These are phyloP conservation scores for Microbotryomycetes sp. DNA, from an alignment of 1,284 basidiomycete genomes.

Conservation along the genomic window DNA sequence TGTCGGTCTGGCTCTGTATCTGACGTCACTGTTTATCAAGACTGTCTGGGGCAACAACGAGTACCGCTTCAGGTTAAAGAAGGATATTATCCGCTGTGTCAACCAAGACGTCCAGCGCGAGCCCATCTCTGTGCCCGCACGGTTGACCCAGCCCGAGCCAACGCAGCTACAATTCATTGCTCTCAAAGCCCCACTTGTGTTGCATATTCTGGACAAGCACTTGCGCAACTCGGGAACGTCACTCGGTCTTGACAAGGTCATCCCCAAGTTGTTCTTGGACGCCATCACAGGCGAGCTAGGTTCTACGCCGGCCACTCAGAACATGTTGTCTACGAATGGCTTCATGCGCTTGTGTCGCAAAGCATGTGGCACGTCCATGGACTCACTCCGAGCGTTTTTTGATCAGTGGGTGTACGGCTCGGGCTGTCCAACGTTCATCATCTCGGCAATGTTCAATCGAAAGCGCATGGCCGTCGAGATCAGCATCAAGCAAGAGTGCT, in stretches of 20 bases:
- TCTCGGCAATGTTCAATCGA: conserved; percentile 86
- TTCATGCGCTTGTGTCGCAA: conserved; percentile 91
- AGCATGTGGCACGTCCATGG: conserved; percentile 52
- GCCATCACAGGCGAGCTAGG: conserved; percentile 82
- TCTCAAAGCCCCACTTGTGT: conserved; percentile 86
- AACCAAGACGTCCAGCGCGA: conserved; percentile 81
- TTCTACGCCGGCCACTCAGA: conserved; percentile 42
- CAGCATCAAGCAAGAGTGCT: conserved; percentile 79
- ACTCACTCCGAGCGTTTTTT: conserved; percentile 76
- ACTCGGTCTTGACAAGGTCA: conserved; percentile 83
- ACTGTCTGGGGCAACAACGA: conserved; percentile 93
- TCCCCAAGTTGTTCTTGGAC: conserved; percentile 90
- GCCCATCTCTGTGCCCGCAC: conserved; percentile 84
- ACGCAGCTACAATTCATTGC: conserved; percentile 78
- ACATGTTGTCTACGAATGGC: conserved; percentile 77
- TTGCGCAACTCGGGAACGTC: conserved; percentile 93
- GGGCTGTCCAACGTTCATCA: conserved; percentile 85
- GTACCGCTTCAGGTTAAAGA: conserved; percentile 89
- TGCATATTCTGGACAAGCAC: conserved; percentile 90
- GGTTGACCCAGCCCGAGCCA: conserved; percentile 71
- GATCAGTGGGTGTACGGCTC: conserved; percentile 99
- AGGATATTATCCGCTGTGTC: conserved; percentile 91
- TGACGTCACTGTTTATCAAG: conserved; percentile 79
- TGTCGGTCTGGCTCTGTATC: conserved; percentile 84
- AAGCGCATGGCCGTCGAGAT: conserved; percentile 99